phyloP scores from a whole-genome alignment of 108 stramenopile species.

The Fistulifera pelliculosa region DNA sequence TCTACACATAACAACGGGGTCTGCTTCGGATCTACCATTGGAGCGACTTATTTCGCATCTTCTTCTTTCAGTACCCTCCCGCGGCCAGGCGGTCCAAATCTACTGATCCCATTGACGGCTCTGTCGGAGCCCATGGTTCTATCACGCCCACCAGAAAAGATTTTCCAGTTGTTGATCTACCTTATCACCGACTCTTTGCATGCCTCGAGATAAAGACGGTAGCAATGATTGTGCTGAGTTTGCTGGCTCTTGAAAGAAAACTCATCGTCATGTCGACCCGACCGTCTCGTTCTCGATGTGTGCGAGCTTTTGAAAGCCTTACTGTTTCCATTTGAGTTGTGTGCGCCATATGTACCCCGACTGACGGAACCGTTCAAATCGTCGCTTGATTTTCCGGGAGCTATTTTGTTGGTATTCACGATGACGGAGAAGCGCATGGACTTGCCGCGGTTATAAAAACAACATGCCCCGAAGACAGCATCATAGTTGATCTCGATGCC shows the following conservation, averaged over 20 bases:
- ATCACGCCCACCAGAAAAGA: constrained; percentile 63
- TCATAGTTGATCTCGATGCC: constrained; percentile 70
- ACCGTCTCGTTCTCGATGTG: constrained; percentile 69
- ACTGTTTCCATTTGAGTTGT: constrained; percentile 77
- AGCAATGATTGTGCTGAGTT: constrained; percentile 71
- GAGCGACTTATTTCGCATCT: constrained; percentile 81
- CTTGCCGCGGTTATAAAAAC: constrained; percentile 53
- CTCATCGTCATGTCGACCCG: constrained; percentile 71
- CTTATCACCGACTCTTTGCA: constrained; percentile 59
- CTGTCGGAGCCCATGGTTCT: constrained; percentile 69
- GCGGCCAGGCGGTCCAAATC: constrained; percentile 63
- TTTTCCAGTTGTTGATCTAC: constrained; percentile 65
- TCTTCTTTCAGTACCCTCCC: constrained; percentile 66
- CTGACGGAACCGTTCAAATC: constrained; percentile 78
- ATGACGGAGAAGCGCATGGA: constrained; percentile 51
- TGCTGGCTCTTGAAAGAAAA: constrained; percentile 75
- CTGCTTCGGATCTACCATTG: constrained; percentile 60
- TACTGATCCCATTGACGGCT: constrained; percentile 70
- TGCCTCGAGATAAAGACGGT: constrained; percentile 79
- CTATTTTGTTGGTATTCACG: constrained; percentile 84
- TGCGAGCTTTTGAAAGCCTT: constrained; percentile 75
- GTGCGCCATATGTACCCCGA: constrained; percentile 80
- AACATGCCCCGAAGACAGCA: constrained; percentile 72
- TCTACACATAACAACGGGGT: constrained; percentile 67
- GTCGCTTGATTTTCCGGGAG: constrained; percentile 77